Evolutionary conservation across 768 basidiomycete genomes (phyloP).

Genomic region (Dacryopinax spathularia): DNA sequence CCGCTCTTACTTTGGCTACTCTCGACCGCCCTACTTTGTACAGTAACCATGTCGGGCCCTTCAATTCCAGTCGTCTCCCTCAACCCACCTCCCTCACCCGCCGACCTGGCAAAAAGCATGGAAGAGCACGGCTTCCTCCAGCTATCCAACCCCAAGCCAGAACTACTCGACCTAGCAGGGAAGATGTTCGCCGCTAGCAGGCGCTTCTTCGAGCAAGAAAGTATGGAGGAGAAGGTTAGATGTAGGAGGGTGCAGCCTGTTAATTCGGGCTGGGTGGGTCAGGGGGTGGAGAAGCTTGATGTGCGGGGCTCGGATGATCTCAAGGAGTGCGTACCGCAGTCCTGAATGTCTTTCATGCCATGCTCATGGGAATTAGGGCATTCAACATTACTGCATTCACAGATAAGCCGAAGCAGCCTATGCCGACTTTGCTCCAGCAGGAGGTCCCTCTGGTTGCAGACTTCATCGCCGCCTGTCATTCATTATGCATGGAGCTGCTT

Average conservation of each 20-base stretch:
- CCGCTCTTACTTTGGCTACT: neutral
- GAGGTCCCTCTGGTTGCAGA: neutral
- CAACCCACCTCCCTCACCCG: neutral
- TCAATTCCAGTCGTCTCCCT: slow-evolving; percentile 1
- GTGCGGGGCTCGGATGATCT: slow-evolving; percentile 6
- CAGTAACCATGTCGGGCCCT: neutral
- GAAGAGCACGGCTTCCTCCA: slow-evolving; percentile 11
- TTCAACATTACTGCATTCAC: slow-evolving; percentile 11
- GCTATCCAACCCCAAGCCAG: slow-evolving; percentile 4
- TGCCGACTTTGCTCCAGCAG: slow-evolving; percentile 6
- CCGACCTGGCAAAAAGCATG: slow-evolving; percentile 5
- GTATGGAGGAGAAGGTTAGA: slow-evolving; percentile 7
- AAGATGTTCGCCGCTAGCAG: slow-evolving; percentile 9
- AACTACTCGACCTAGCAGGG: neutral
- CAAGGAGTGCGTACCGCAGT: slow-evolving; percentile 9
- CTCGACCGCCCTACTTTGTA: neutral
- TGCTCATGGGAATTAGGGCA: slow-evolving; percentile 4
- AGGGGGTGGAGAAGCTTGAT: slow-evolving; percentile 9
- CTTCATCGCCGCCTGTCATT: slow-evolving; percentile 12
- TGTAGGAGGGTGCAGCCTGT: slow-evolving; percentile 11
- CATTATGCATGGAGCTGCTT: slow-evolving; percentile 10
- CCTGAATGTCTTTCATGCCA: neutral
- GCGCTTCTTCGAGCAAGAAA: slow-evolving; percentile 12
- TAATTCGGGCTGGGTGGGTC: neutral
- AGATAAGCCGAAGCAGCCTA: slow-evolving; percentile 9